Conservation (phyloP, 768 basidiomycete genomes). For the Exsudoporus frostii region DNA sequence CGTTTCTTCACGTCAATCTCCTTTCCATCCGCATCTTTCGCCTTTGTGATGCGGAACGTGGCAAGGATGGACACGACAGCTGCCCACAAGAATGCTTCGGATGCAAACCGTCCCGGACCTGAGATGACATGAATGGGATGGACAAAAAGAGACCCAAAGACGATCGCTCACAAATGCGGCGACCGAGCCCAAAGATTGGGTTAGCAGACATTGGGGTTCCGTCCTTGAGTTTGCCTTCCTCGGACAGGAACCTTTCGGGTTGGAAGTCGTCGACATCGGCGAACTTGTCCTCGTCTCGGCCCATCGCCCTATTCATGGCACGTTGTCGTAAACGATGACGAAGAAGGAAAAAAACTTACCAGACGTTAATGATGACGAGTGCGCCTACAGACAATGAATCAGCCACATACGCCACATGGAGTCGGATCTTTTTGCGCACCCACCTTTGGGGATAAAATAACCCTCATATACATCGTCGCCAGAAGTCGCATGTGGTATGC, state of each 20-base stretch:
- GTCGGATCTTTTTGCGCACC: not conserved
- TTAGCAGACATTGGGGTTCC: conserved; percentile 10
- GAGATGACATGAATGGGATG: not conserved
- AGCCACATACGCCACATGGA: not conserved
- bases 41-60: conserved; percentile 3
- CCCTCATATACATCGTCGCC: conserved; percentile 27
- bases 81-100: conserved; percentile 23
- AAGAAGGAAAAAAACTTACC: conserved; percentile 18
- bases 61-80: not conserved
- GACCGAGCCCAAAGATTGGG: conserved; percentile 26
- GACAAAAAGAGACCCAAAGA: too few relatives aligned
- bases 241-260: conserved; percentile 25
- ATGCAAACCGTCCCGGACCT: conserved; percentile 23
- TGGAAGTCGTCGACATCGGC: conserved; percentile 22
- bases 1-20: conserved; percentile 22
- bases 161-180: conserved; percentile 19
- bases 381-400: conserved; percentile 17
- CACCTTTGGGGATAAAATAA: conserved; percentile 43
- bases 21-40: conserved; percentile 18
- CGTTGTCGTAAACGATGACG: not conserved
- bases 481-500: conserved; percentile 24
- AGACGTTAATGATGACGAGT: conserved; percentile 34
- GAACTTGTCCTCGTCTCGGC: conserved; percentile 16
- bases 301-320: conserved; percentile 19
- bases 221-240: conserved; percentile 9